Conservation (phyloP, 176 grass and related monocot genomes). For the Panicum miliaceum region DNA sequence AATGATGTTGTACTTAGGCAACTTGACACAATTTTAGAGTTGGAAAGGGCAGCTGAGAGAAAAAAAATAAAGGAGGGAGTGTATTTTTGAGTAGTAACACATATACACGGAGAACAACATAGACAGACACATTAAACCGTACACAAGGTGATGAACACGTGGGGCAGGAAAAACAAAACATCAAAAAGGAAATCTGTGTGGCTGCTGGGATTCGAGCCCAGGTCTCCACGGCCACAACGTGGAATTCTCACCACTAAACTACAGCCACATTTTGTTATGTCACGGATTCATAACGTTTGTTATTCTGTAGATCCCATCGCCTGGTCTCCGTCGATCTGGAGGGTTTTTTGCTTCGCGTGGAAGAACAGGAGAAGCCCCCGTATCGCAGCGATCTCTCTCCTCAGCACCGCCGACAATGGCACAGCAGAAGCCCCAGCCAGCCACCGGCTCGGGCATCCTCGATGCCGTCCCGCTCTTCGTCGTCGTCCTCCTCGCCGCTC, state of each 20-base stretch:
- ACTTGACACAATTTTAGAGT: too few relatives aligned
- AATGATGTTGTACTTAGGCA: too few relatives aligned
- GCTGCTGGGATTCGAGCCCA: constrained; percentile 93
- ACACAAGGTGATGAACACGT: too few relatives aligned
- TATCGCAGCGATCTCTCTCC: neutral
- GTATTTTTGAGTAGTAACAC: too few relatives aligned
- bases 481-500: constrained; percentile 44
- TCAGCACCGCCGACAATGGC: constrained; percentile 25
- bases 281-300: too few relatives aligned
- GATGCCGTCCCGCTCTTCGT: constrained; percentile 54
- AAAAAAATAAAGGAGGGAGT: too few relatives aligned
- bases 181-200: constrained; percentile 18
- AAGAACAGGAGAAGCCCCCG: neutral
- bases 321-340: neutral
- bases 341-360: neutral
- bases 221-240: constrained; percentile 90
- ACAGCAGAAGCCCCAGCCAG: constrained; percentile 6
- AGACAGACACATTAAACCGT: too few relatives aligned
- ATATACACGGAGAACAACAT: too few relatives aligned
- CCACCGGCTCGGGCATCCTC: constrained; percentile 11
- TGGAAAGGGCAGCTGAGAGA: too few relatives aligned
- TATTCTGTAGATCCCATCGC: too few relatives aligned
- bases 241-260: constrained; percentile 97
- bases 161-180: too few relatives aligned
- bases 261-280: constrained; percentile 56